Evolutionary conservation across 352 stramenopile genomes (phyloP).

Genomic region (Peronospora belbahrii): DNA sequence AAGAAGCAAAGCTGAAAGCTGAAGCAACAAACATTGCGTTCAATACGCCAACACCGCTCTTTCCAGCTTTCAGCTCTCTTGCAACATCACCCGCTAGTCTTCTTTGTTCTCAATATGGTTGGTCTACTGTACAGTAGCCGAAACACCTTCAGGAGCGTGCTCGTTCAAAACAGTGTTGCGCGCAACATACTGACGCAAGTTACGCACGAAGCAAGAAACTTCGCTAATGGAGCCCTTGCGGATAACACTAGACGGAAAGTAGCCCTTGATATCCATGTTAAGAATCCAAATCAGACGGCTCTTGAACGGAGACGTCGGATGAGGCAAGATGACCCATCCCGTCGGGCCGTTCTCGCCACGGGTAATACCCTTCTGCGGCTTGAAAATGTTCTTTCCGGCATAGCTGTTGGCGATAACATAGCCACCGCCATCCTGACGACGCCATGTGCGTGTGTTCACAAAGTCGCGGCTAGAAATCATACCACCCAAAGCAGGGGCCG

Average conservation of each 20-base stretch:
- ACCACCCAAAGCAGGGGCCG: slow-evolving; percentile 51
- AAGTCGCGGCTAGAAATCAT: slow-evolving; percentile 82
- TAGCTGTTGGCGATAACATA: slow-evolving; percentile 61
- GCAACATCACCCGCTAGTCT: slow-evolving; percentile 19
- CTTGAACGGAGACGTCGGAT: slow-evolving; percentile 70
- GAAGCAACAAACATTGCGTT: slow-evolving; percentile 10
- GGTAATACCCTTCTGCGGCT: slow-evolving; percentile 62
- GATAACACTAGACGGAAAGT: slow-evolving; percentile 71
- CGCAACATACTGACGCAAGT: slow-evolving; percentile 61
- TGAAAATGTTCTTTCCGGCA: slow-evolving; percentile 64
- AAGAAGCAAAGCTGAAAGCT: slow-evolving; percentile 8
- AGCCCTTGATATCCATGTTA: slow-evolving; percentile 83
- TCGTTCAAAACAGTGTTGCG: slow-evolving; percentile 27
- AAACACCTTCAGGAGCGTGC: slow-evolving; percentile 12
- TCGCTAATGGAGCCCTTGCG: slow-evolving; percentile 76
- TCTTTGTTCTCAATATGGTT: slow-evolving; percentile 19
- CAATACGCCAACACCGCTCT: slow-evolving; percentile 15
- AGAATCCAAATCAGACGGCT: slow-evolving; percentile 73
- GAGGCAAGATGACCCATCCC: slow-evolving; percentile 66
- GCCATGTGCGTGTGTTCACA: slow-evolving; percentile 69
- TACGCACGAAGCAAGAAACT: slow-evolving; percentile 71
- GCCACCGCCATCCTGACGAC: slow-evolving; percentile 53
- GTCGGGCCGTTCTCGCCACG: slow-evolving; percentile 69
- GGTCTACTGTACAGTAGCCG: slow-evolving; percentile 26
- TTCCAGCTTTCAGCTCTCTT: slow-evolving; percentile 2